Percentiles rank a stretch among this genome's conserved stretches.
These are phyloP conservation scores for Stachybotrys chlorohalonatus DNA, from an alignment of 2,329 filamentous ascomycete species.

Conservation along the genomic window DNA sequence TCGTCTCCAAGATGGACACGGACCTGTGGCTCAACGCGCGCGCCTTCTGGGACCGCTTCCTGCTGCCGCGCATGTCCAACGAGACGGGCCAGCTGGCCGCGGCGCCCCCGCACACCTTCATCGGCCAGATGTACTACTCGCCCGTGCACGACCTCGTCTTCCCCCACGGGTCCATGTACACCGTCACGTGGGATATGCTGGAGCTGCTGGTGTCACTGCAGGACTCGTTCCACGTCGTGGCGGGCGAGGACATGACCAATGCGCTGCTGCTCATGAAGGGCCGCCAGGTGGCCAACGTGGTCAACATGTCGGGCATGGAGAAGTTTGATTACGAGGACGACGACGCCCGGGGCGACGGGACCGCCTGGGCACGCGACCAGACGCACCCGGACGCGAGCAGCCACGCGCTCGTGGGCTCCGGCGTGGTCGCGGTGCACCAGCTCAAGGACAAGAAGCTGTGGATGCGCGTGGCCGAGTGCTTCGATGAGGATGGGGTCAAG, in stretches of 20 bases:
- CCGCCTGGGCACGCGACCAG: constrained; percentile 15
- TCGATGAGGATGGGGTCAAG: constrained; percentile 17
- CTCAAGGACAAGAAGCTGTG: constrained; percentile 15
- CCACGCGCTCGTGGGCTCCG: constrained; percentile 13
- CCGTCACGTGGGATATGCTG: constrained; percentile 22
- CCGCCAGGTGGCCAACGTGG: constrained; percentile 11
- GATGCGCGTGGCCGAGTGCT: constrained; percentile 18
- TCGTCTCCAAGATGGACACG: constrained; percentile 22
- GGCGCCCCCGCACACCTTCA: constrained; percentile 13
- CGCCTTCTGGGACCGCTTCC: constrained; percentile 19
- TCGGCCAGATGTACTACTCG: constrained; percentile 20
- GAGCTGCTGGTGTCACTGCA: constrained; percentile 16
- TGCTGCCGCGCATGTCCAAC: constrained; percentile 12
- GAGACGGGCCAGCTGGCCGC: constrained; percentile 3
- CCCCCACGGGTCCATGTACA: constrained; percentile 24
- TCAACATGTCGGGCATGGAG: constrained; percentile 18
- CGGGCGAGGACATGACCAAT: constrained; percentile 20
- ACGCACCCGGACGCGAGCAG: constrained; percentile 13
- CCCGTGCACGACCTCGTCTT: constrained; percentile 13
- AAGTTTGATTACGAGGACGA: constrained; percentile 20
- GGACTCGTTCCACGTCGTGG: constrained; percentile 12
- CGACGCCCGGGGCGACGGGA: constrained; percentile 16
- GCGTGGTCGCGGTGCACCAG: constrained; percentile 16
- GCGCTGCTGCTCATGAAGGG: constrained; percentile 18
- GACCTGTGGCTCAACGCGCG: constrained; percentile 22